Evolutionary conservation across 192 early-diverging fungal species (phyloP).

Genomic region (Chytriomyces sp.): DNA sequence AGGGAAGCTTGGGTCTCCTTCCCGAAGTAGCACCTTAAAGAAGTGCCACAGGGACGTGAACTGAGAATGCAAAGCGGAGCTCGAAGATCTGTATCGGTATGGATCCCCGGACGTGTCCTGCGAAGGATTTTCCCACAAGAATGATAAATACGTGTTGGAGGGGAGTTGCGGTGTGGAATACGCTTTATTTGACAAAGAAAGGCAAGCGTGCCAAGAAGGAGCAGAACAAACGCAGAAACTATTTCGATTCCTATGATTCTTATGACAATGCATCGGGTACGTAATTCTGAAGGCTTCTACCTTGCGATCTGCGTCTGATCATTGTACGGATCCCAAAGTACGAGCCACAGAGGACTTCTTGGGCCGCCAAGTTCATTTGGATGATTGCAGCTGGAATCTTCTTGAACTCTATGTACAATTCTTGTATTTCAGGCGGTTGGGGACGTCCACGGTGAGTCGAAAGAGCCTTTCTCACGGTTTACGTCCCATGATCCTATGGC

Average conservation of each 20-base stretch:
- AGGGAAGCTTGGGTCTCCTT: neutral
- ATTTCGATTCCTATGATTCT: too few species aligned
- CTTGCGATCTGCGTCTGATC: too few species aligned
- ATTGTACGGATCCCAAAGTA: too few species aligned
- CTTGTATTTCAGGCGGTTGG: neutral
- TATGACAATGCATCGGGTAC: too few species aligned
- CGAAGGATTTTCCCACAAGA: constrained; percentile 45
- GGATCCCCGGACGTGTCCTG: constrained; percentile 48
- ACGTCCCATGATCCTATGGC: neutral
- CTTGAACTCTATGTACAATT: constrained; percentile 14
- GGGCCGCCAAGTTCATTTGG: neutral
- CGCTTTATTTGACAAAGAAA: constrained; percentile 32
- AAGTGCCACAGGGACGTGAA: constrained; percentile 31
- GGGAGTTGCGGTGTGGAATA: constrained; percentile 52
- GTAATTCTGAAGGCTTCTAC: too few species aligned
- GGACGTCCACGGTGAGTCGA: too few species aligned
- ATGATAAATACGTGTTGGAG: constrained; percentile 49
- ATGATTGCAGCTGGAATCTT: constrained; percentile 6
- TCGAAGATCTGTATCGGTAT: constrained; percentile 40
- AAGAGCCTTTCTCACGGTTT: too few species aligned
- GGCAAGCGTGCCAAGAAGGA: constrained; percentile 22
- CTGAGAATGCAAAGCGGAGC: constrained; percentile 48
- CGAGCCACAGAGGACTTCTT: neutral
- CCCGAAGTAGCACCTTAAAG: too few species aligned
- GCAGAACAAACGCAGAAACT: neutral